phyloP scores from a whole-genome alignment of 352 stramenopile species.

The Aphanomyces cochlioides region DNA sequence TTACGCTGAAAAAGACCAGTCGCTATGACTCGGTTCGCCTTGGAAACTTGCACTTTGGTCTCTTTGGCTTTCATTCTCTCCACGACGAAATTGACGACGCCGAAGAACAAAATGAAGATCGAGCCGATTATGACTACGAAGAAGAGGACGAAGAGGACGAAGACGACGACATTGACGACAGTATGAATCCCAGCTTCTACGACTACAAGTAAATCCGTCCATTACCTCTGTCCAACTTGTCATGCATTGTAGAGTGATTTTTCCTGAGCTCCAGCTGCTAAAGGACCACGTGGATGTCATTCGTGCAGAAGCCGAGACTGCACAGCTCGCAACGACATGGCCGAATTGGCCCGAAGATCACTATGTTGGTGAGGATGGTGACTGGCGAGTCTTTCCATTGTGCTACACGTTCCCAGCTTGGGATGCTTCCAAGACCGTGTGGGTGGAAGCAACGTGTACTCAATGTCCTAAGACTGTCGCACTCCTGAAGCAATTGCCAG shows the following conservation, averaged over 20 bases:
- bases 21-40: constrained; percentile 21
- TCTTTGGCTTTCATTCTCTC: constrained; percentile 24
- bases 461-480: constrained; percentile 78
- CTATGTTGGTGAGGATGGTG: constrained; percentile 62
- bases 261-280: constrained; percentile 71
- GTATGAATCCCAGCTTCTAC: constrained; percentile 66
- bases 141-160: constrained; percentile 38
- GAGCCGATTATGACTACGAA: constrained; percentile 30
- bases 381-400: constrained; percentile 86
- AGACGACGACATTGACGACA: constrained; percentile 48
- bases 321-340: constrained; percentile 58
- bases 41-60: constrained; percentile 10
- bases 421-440: constrained; percentile 76
- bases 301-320: constrained; percentile 64
- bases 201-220: constrained; percentile 39
- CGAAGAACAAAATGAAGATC: constrained; percentile 18
- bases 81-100: neutral
- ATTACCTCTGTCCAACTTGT: neutral
- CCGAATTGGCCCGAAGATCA: constrained; percentile 85
- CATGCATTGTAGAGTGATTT: constrained; percentile 44
- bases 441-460: constrained; percentile 67
- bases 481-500: constrained; percentile 57
- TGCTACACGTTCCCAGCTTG: constrained; percentile 88
- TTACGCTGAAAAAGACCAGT: constrained; percentile 26
- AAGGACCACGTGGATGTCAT: constrained; percentile 70